Evolutionary conservation across 257 asterid species (phyloP).

Genomic region (Solanum okadae): DNA sequence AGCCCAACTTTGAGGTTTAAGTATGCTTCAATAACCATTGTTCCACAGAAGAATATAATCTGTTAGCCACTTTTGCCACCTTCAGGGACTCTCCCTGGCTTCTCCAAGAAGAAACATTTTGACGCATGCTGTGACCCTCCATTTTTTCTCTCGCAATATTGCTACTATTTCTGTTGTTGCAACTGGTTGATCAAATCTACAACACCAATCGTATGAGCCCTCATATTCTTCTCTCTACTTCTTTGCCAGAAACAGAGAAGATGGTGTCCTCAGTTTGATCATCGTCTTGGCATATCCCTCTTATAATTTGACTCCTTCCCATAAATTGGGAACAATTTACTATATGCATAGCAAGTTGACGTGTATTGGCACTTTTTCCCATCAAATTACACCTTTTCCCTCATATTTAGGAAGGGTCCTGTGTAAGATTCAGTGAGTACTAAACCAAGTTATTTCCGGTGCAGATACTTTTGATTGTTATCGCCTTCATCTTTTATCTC

Average conservation of each 20-base stretch:
- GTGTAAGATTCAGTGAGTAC: background rate
- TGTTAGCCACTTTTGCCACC: background rate
- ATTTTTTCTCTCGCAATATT: background rate
- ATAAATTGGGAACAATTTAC: background rate
- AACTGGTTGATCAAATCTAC: too few relatives aligned
- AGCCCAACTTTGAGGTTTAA: too few relatives aligned
- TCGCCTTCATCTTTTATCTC: background rate
- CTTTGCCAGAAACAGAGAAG: background rate
- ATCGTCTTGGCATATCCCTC: background rate
- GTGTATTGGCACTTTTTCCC: background rate
- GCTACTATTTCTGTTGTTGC: background rate
- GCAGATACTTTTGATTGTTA: background rate
- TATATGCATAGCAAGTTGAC: background rate
- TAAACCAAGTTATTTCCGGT: background rate
- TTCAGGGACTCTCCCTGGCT: background rate
- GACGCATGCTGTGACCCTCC: background rate
- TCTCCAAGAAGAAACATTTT: background rate
- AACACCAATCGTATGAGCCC: background rate
- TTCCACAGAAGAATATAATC: background rate
- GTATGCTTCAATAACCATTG: background rate
- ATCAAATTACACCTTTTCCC: background rate
- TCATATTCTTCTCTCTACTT: background rate
- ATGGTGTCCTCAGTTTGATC: background rate
- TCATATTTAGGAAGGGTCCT: background rate
- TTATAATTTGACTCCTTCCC: background rate